These are phyloP conservation scores for Solidago caesia DNA, from an alignment of 129 eudicot species.

Conservation along the genomic window DNA sequence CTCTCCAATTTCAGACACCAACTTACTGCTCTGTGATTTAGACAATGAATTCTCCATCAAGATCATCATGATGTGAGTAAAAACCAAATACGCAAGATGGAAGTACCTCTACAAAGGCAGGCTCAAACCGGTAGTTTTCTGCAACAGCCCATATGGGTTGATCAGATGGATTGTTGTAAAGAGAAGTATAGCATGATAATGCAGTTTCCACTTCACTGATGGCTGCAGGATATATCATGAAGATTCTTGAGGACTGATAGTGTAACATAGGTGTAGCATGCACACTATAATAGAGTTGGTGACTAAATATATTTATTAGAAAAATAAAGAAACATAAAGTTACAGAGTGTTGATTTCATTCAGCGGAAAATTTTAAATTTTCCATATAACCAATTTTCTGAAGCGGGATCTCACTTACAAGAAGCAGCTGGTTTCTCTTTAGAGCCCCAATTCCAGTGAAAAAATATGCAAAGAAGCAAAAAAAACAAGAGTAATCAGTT, in stretches of 20 bases:
- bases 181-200: slow-evolving; percentile 52
- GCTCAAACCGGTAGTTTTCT: slow-evolving; percentile 93
- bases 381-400: background rate
- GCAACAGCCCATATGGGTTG: slow-evolving; percentile 87
- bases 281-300: background rate
- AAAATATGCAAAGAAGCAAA: slow-evolving; percentile 39
- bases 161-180: slow-evolving; percentile 37
- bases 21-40: slow-evolving; percentile 32
- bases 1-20: slow-evolving; percentile 69
- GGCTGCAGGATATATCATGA: slow-evolving; percentile 29
- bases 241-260: slow-evolving; percentile 18
- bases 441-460: slow-evolving; percentile 42
- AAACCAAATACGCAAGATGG: slow-evolving; percentile 3
- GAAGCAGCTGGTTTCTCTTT: slow-evolving; percentile 96
- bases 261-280: background rate
- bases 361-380: background rate
- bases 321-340: slow-evolving; percentile 5
- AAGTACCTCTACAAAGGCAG: slow-evolving; percentile 88
- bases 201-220: slow-evolving; percentile 55
- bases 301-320: background rate
- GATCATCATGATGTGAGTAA: background rate
- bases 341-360: background rate
- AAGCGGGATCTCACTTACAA: slow-evolving; percentile 50
- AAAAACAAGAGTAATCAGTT: slow-evolving; percentile 35
- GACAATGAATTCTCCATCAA: slow-evolving; percentile 13